Evolutionary conservation across 768 basidiomycete species (phyloP).

Genomic region (Dentipellis sp.): DNA sequence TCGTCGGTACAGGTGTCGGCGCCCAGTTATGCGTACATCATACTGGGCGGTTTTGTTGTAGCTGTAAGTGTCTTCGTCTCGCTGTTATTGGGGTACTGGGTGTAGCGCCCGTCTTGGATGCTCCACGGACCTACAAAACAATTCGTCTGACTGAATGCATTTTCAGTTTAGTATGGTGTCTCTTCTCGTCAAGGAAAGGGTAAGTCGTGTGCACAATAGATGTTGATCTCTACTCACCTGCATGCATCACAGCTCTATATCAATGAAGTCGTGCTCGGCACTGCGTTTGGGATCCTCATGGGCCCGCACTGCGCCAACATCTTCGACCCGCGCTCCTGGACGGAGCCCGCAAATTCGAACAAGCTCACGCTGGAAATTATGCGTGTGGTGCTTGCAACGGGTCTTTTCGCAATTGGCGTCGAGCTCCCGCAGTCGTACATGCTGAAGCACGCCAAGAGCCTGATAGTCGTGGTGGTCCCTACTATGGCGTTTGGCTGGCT

Average conservation of each 20-base stretch:
- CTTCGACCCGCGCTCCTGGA: constrained; percentile 78
- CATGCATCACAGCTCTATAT: constrained; percentile 52
- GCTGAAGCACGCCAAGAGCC: constrained; percentile 63
- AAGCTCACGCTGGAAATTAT: constrained; percentile 80
- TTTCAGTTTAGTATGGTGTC: constrained; percentile 77
- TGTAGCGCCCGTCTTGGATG: not conserved
- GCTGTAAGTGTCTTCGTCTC: constrained; percentile 23
- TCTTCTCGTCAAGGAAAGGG: constrained; percentile 78
- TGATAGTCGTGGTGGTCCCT: constrained; percentile 63
- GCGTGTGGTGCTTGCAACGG: constrained; percentile 81
- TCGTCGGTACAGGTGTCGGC: constrained; percentile 35
- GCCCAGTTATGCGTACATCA: constrained; percentile 49
- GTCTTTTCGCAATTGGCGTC: constrained; percentile 92
- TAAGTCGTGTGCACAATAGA: constrained; percentile 18
- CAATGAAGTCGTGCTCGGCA: constrained; percentile 92
- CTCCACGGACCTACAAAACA: too few species aligned
- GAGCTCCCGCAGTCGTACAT: constrained; percentile 87
- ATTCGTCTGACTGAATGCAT: not conserved
- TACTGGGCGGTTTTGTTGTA: constrained; percentile 49
- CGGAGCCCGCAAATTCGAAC: constrained; percentile 26
- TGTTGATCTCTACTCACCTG: not conserved
- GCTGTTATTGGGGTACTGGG: not conserved
- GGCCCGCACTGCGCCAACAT: constrained; percentile 66
- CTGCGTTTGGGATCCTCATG: constrained; percentile 52
- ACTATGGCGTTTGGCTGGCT: constrained; percentile 87